Base-by-base conservation (phyloP, 768 basidiomycete species). In the Sarcodon aspratus region DNA sequence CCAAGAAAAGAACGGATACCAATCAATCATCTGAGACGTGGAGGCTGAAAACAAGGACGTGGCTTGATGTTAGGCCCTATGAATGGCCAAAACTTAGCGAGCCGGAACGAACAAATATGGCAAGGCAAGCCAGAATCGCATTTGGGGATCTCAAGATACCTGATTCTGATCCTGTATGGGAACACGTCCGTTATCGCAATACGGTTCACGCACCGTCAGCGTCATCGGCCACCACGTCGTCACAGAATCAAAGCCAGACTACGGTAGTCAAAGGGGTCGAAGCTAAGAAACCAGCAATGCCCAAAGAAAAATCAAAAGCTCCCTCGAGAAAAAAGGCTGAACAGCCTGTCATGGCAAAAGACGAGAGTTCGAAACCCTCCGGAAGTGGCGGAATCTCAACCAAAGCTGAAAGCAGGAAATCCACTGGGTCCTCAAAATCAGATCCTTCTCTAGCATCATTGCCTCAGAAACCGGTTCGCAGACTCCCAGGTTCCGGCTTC, bases 1-100 rank as follows among this genome's bases (percentile, higher is more conserved):
- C 63, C 0, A 51, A 61, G 32, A 69, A 60, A 54, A 70, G 60
- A 32, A 64, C 63, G 1, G 61, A 65, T 49, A 66, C 66, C 21
- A 27, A 27, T 17, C 63, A 69, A 7, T 60, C 69, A 1, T 46
- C 55, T 7, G 66, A 67, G 49, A 56, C 54, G 1, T 87, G 80
- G 71, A 57, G 64, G 33, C 74, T 86, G 51, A 82, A 78, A 53
- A 63, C 70, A 18, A 57, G 62, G 15, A 65, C 75, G 3, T 88
- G 85, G 84, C 68, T 68, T 33, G 79, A 87, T 56, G 79, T 86
- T 21, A 78, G 82, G 6, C 85, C 85, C 0, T 79, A 71, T 50
- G 80, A 79, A 52, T 83, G 75, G 71, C 65, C 70, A 0, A 66
- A 66, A 31, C 66, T 82, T 27, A 65, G 66, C 3, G 73, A 75